Base-by-base conservation (phyloP, 257 asterid species). In the Marsdenia floribunda region DNA sequence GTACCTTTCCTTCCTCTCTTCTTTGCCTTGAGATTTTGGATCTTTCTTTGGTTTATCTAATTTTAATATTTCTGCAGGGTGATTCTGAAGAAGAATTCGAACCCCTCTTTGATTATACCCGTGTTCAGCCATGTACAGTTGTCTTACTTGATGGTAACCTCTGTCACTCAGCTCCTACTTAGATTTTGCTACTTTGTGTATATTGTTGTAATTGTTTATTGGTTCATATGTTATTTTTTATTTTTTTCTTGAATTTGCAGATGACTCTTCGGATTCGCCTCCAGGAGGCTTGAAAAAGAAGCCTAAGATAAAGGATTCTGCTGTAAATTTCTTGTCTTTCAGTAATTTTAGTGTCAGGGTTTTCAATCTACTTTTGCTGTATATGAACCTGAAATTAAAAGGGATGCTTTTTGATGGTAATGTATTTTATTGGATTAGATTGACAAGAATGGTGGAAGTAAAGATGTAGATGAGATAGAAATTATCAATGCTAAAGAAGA, bases 81-180 rank as follows among this genome's bases (percentile, higher is more conserved):
- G 90, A 90, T 33, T 46, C 81, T n/a, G 65, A 75, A 19, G 97
- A 94, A 46, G 99, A 95, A 85, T 80, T 95, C 76, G 99, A 95
- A 59, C 93, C 99, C 37, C 99, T 95, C 54, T 95, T 95, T 74
- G 97, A 95, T 88, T 95, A 95, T 81, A 73, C 87, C 49, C 96
- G 98, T 53, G 83, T 90, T 73, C 99, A 92, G 83, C 99, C 98
- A 7, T 55, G 42, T 66, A 71, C 71, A 57, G 79, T 78, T 44
- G 76, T 86, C 61, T 58, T 72, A 75, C 75, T 87, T 61, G 96
- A 86, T 19, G 98, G 98, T 91, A 74, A 76, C 82, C 76, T 53
- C 68, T 18, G 38, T 57, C 18, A 18, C 70, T 29, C 55, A n/a
- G 49, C 3, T 21, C 63, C 29, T 24, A 19, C 58, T 13, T 6